Evolutionary conservation across 371 early-diverging fungal genomes (phyloP).

Genomic region (Mucor lusitanicus): DNA sequence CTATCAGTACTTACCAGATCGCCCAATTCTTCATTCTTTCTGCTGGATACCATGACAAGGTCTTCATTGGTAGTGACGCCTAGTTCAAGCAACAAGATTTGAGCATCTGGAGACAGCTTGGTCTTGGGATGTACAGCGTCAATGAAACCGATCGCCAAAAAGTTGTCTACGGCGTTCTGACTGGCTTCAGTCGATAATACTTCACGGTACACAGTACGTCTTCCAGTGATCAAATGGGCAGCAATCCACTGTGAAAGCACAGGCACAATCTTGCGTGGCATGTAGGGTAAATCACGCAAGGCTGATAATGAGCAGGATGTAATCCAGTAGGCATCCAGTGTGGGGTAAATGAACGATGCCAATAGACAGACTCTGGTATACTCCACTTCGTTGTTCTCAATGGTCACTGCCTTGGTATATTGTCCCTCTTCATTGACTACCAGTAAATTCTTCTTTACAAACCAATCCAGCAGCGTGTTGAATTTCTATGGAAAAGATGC

Average conservation of each 20-base stretch:
- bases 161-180: conserved; percentile 51
- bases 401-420: conserved; percentile 26
- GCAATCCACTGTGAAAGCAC: conserved; percentile 56
- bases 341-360: conserved; percentile 52
- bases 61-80: conserved; percentile 51
- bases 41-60: conserved; percentile 43
- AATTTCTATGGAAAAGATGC: conserved; percentile 33
- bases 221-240: conserved; percentile 50
- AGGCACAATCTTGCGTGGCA: conserved; percentile 55
- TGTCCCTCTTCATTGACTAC: conserved; percentile 15
- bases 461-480: conserved; percentile 32
- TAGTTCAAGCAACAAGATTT: conserved; percentile 44
- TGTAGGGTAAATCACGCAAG: conserved; percentile 47
- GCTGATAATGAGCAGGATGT: conserved; percentile 55
- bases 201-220: conserved; percentile 52
- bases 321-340: conserved; percentile 55
- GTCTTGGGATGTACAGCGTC: conserved; percentile 49
- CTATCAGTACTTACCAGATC: neutral
- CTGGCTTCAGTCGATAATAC: conserved; percentile 52
- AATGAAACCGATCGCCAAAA: conserved; percentile 48
- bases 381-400: conserved; percentile 29
- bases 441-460: conserved; percentile 28
- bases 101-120: conserved; percentile 51
- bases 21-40: conserved; percentile 15
- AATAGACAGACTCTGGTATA: conserved; percentile 44